These are phyloP conservation scores for Symbiotaphrina buchneri DNA, from an alignment of 495 filamentous ascomycete genomes.

Conservation along the genomic window DNA sequence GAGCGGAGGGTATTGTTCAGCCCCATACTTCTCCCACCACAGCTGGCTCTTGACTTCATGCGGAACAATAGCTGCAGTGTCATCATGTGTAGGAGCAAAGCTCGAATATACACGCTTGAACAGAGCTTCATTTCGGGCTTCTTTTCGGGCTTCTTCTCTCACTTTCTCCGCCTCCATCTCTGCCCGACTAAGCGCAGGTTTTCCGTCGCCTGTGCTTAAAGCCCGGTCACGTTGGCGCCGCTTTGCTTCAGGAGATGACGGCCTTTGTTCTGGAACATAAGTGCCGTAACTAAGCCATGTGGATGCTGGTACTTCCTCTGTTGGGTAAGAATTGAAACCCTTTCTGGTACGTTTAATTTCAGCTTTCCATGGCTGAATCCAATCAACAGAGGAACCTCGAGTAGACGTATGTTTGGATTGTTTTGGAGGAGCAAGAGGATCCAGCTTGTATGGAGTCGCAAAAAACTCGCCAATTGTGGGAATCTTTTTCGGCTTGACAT, in stretches of 20 bases:
- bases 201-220: constrained; percentile 39
- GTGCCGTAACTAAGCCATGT: constrained; percentile 45
- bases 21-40: constrained; percentile 68
- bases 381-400: constrained; percentile 34
- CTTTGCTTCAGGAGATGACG: constrained; percentile 32
- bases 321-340: constrained; percentile 28
- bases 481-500: constrained; percentile 20
- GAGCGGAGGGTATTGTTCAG: constrained; percentile 22
- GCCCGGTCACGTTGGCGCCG: constrained; percentile 49
- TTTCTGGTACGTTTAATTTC: constrained; percentile 13
- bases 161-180: too few relatives aligned
- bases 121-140: constrained; percentile 45
- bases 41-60: constrained; percentile 44
- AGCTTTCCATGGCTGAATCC: constrained; percentile 28
- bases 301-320: constrained; percentile 31
- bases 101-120: constrained; percentile 71
- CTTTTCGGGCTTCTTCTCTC: constrained; percentile 26
- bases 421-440: constrained; percentile 49
- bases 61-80: constrained; percentile 50
- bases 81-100: constrained; percentile 69
- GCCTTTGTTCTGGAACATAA: constrained; percentile 23
- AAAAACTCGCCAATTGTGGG: constrained; percentile 66
- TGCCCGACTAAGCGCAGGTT: constrained; percentile 19
- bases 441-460: constrained; percentile 40
- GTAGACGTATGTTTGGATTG: constrained; percentile 35